Percentiles rank a stretch among this genome's conserved stretches.
phyloP scores from a whole-genome alignment of 345 rosid species.

The thale cress (Arabidopsis thaliana) region TAIR10.1 NC_003075.7:13615001-13615500 shows the following conservation, averaged over 20 bases:
- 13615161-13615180: constrained; percentile 82
- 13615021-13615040: constrained; percentile 22
- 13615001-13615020: constrained; percentile 5
- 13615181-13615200: constrained; percentile 92
- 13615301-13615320: constrained; percentile 60
- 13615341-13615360: constrained; percentile 95
- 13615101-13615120: constrained; percentile 92
- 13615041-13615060: constrained; percentile 39
- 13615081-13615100: constrained; percentile 51
- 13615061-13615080: constrained; percentile 85
- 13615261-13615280: constrained; percentile 22
- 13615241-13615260: constrained; percentile 31
- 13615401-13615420: constrained; percentile 92
- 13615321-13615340: constrained; percentile 97
- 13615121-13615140: constrained; percentile 99
- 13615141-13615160: constrained; percentile 95
- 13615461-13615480: not conserved
- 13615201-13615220: constrained; percentile 94
- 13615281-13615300: constrained; percentile 7
- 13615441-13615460: constrained; percentile 9
- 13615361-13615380: constrained; percentile 93
- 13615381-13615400: constrained; percentile 91
- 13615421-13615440: constrained; percentile 48
- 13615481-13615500: not conserved
- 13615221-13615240: constrained; percentile 98